Evolutionary conservation across 352 stramenopile species (phyloP).

Genomic region (Peronosclerospora sorghi): DNA sequence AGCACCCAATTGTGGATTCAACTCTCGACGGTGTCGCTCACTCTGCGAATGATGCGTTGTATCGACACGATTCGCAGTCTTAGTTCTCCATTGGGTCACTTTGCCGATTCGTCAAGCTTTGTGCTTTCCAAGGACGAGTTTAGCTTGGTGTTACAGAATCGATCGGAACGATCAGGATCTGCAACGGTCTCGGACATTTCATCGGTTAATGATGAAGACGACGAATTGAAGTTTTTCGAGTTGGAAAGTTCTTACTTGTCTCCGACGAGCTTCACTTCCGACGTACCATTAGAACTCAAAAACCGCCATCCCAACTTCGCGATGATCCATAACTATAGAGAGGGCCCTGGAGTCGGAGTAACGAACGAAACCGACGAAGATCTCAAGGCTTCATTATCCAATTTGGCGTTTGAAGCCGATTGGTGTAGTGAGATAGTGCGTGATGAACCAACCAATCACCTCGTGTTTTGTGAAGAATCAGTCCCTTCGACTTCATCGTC

Average conservation of each 20-base stretch:
- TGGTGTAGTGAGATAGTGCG: constrained; percentile 33
- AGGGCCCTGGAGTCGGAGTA: constrained; percentile 12
- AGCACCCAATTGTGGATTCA: constrained; percentile 40
- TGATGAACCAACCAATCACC: constrained; percentile 6
- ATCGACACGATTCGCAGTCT: constrained; percentile 60
- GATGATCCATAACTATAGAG: constrained; percentile 7
- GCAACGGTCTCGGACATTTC: not conserved
- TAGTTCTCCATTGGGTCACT: constrained; percentile 28
- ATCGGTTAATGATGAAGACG: constrained; percentile 10
- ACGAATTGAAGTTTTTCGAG: constrained; percentile 24
- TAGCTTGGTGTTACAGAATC: constrained; percentile 20
- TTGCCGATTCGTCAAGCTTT: constrained; percentile 65
- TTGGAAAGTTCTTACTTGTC: constrained; percentile 21
- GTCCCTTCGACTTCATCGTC: constrained; percentile 1
- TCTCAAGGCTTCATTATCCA: constrained; percentile 39
- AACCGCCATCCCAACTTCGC: constrained; percentile 16
- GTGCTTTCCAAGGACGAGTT: constrained; percentile 62
- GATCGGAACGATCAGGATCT: constrained; percentile 3
- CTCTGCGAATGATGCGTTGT: constrained; percentile 64
- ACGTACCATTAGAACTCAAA: constrained; percentile 51
- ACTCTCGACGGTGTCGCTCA: constrained; percentile 46
- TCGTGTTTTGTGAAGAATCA: constrained; percentile 5
- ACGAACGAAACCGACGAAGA: constrained; percentile 16
- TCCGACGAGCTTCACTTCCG: constrained; percentile 13
- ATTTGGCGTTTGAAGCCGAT: constrained; percentile 70